Evolutionary conservation across 106 monocot genomes (phyloP), one percentile per base, ranked within the genome.

Genomic region (Apostasia shenzhenica): DNA sequence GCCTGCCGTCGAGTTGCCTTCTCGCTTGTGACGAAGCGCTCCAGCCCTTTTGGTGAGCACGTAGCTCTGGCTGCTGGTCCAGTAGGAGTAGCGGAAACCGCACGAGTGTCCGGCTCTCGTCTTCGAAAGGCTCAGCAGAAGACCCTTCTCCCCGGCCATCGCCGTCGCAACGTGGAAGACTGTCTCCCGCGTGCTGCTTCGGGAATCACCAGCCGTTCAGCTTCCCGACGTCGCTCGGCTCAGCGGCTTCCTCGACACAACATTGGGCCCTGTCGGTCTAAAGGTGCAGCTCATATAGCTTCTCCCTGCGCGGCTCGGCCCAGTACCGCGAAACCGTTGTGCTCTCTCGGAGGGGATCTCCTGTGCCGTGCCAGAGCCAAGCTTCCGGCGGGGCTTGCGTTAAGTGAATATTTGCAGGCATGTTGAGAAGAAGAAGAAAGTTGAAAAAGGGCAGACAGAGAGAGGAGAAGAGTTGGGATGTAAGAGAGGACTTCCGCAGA

Each of bases 1-100:
- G 1, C 90, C 90, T 9, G 90, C n/a, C 81, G 46, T 79, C 77
- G 42, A 90, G 79, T 56, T 46, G 67, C 76, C 85, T 90, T 78
- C 85, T 85, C 72, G n/a, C n/a, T n/a, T n/a, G 81, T 85, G 9
- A 85, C 85, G 52, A 78, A 90, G 6, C 82, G 67, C 89, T 90
- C 89, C 89, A 90, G 3, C 89, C 89, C 64, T n/a, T n/a, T 85
- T 90, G n/a, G 89, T 90, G 46, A 90, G 77, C 46, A 90, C 89
- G 49, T 90, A 90, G 76, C 85, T 85, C 72, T 90, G 89, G 70
- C 89, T 90, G 61, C 89, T 90, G 8, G 78, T 85, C 89, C 85
- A 90, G 78, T 90, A 90, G 1, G 89, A 90, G 78, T 90, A 90
- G 7, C 89, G 80, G 69, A 90, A 90, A 58, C 72, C 45, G 86